Evolutionary conservation across 805 yeast species (phyloP).

Genomic region (Yarrowia deformans): DNA sequence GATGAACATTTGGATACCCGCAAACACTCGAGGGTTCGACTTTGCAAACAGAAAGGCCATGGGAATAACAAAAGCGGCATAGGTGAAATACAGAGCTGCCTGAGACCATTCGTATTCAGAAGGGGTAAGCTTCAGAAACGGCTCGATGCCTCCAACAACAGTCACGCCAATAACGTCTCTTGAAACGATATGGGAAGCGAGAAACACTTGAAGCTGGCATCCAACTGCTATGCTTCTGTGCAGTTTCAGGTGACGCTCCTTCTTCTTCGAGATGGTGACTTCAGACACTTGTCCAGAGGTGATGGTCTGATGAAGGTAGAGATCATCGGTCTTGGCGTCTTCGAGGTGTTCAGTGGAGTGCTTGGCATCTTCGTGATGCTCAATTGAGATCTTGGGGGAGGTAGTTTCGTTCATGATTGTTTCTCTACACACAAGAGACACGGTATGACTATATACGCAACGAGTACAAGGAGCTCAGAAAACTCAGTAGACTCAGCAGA

Average conservation of each 20-base stretch:
- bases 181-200: constrained; percentile 20
- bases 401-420: background rate
- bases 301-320: background rate
- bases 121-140: background rate
- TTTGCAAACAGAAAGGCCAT: background rate
- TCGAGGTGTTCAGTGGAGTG: constrained; percentile 5
- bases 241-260: background rate
- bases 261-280: background rate
- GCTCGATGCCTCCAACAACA: constrained; percentile 3
- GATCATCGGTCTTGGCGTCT: background rate
- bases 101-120: constrained; percentile 9
- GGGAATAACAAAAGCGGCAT: constrained; percentile 1
- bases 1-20: constrained; percentile 13
- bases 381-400: constrained; percentile 4
- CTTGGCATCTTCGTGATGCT: constrained; percentile 9
- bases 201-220: constrained; percentile 1
- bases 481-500: background rate
- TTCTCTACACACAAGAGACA: background rate
- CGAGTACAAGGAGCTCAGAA: constrained; percentile 5
- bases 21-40: constrained; percentile 17
- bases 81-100: constrained; percentile 17
- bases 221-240: constrained; percentile 22
- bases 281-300: background rate
- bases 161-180: constrained; percentile 15
- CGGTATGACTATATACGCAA: background rate